Percentiles rank a stretch among this genome's conserved stretches.
Evolutionary conservation across 768 basidiomycete genomes (phyloP).

Genomic region (Cystofilobasidium macerans): DNA sequence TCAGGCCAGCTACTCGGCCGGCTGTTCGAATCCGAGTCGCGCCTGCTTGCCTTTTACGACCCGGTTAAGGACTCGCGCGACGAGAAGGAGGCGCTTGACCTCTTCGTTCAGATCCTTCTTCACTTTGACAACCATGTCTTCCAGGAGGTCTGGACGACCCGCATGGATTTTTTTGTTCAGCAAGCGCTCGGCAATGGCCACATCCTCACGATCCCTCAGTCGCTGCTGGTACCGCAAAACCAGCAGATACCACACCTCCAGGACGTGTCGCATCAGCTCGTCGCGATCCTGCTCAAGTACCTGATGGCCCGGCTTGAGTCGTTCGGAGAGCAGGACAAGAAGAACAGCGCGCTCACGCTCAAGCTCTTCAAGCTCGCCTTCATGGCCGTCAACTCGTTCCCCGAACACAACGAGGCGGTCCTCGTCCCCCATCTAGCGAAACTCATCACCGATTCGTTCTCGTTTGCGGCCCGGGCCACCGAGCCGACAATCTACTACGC

Average conservation of each 20-base stretch:
- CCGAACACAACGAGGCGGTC: constrained; percentile 72
- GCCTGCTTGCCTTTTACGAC: constrained; percentile 67
- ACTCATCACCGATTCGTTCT: constrained; percentile 91
- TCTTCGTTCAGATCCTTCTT: constrained; percentile 55
- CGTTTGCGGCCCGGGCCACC: constrained; percentile 77
- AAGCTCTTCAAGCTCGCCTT: constrained; percentile 94
- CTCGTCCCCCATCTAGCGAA: constrained; percentile 86
- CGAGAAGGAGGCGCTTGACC: constrained; percentile 70
- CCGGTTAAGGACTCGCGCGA: constrained; percentile 44
- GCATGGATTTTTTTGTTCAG: constrained; percentile 82
- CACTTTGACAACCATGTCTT: constrained; percentile 67
- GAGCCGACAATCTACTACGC: constrained; percentile 89
- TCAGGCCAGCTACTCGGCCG: constrained; percentile 79
- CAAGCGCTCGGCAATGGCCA: constrained; percentile 62
- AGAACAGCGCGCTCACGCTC: constrained; percentile 69
- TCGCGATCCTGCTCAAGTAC: constrained; percentile 79
- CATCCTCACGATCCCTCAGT: constrained; percentile 73
- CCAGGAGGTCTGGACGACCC: constrained; percentile 89
- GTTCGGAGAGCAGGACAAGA: constrained; percentile 65
- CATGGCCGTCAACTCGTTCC: constrained; percentile 63
- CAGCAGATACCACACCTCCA: constrained; percentile 40
- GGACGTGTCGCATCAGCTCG: constrained; percentile 59
- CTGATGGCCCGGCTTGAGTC: constrained; percentile 68
- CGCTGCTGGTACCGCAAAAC: constrained; percentile 48
- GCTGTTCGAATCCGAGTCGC: constrained; percentile 70